A percentile compares a stretch with the other conserved stretches of the same genome.
Conservation (phyloP, 352 stramenopile species). For the Pythium sukuiense region DNA sequence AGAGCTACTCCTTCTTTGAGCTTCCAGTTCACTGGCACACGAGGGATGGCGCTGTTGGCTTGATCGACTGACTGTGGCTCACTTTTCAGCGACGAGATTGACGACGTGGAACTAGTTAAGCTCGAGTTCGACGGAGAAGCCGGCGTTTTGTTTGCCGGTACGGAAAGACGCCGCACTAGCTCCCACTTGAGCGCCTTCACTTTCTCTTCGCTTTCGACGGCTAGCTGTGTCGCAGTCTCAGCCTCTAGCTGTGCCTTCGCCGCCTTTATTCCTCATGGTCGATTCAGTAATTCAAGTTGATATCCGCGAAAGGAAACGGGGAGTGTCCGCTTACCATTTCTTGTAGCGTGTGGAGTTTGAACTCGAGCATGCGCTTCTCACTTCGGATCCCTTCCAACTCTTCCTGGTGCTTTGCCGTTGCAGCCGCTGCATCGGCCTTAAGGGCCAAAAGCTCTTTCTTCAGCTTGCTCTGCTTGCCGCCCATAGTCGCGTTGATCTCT, state of each 20-base stretch:
- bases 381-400: constrained; percentile 41
- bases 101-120: constrained; percentile 3
- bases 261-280: too few species aligned
- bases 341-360: constrained; percentile 55
- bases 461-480: constrained; percentile 49
- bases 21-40: constrained; percentile 51
- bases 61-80: constrained; percentile 13
- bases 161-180: constrained; percentile 53
- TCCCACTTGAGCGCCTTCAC: constrained; percentile 79
- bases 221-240: constrained; percentile 39
- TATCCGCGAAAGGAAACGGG: too few species aligned
- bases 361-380: constrained; percentile 59
- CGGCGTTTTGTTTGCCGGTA: constrained; percentile 6
- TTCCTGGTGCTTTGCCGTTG: constrained; percentile 36
- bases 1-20: constrained; percentile 50
- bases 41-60: constrained; percentile 25
- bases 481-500: constrained; percentile 34
- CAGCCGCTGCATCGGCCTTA: constrained; percentile 34
- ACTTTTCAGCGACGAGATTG: constrained; percentile 12
- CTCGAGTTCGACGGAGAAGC: constrained; percentile 1
- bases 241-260: constrained; percentile 54
- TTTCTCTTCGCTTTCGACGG: constrained; percentile 50
- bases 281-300: too few species aligned
- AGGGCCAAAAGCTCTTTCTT: constrained; percentile 65
- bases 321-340: constrained; percentile 51